These are phyloP conservation scores for Camellia oleifera DNA, from an alignment of 179 eudicot species.

Conservation along the genomic window DNA sequence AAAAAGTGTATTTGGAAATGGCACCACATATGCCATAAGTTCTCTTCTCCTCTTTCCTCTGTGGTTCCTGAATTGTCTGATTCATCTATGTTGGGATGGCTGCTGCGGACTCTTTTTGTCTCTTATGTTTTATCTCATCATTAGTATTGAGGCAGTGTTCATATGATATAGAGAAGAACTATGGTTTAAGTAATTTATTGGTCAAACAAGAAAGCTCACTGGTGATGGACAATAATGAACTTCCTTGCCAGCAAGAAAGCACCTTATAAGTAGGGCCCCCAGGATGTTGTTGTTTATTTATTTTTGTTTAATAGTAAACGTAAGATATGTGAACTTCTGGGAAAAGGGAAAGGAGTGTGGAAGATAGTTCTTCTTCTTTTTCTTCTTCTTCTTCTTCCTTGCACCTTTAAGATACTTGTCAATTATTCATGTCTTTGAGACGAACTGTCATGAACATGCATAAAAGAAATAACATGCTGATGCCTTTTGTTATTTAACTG, in stretches of 20 bases:
- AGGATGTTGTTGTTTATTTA: neutral
- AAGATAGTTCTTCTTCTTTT: neutral
- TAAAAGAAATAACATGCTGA: neutral
- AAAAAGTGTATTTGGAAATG: too few relatives aligned
- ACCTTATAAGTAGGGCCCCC: neutral
- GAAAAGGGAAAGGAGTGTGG: neutral
- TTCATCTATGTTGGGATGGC: neutral
- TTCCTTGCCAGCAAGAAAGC: too few relatives aligned
- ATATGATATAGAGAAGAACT: too few relatives aligned
- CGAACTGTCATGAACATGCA: neutral
- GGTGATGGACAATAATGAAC: too few relatives aligned
- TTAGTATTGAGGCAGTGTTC: too few relatives aligned
- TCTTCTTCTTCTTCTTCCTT: neutral
- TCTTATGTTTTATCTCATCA: too few relatives aligned
- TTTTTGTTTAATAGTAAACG: neutral
- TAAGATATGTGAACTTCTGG: neutral
- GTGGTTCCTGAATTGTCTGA: neutral
- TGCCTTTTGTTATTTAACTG: slow-evolving; percentile 1
- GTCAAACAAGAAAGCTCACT: too few relatives aligned
- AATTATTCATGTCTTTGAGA: neutral
- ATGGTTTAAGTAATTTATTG: too few relatives aligned
- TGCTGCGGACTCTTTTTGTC: too few relatives aligned
- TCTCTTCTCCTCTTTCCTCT: neutral
- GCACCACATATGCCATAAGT: too few relatives aligned
- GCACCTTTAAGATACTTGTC: neutral